These are phyloP conservation scores for Protomyces inundatus DNA, from an alignment of 1,139 yeast species.

Conservation along the genomic window DNA sequence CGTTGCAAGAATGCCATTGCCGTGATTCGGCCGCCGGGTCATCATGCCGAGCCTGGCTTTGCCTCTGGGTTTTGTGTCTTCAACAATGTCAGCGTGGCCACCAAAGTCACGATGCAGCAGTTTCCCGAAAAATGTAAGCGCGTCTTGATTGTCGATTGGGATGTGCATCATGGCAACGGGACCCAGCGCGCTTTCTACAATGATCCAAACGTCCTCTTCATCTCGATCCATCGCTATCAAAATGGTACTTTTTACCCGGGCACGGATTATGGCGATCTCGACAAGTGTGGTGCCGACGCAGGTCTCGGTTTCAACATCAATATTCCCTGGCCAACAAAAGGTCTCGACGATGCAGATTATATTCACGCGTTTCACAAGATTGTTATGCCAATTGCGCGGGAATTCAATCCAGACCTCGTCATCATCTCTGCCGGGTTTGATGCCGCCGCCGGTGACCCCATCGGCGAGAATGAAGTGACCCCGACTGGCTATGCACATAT, in stretches of 20 bases:
- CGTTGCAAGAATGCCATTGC: conserved; percentile 87
- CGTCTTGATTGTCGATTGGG: conserved; percentile 86
- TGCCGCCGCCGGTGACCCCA: conserved; percentile 97
- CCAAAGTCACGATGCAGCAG: conserved; percentile 69
- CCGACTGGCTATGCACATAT: conserved; percentile 95
- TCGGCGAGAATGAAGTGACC: conserved; percentile 95
- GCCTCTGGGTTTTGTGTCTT: conserved; percentile 97
- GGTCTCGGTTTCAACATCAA: conserved; percentile 81
- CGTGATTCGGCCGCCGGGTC: conserved; percentile 97
- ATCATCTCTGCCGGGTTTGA: conserved; percentile 92
- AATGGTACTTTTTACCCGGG: conserved; percentile 93
- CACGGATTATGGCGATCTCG: conserved; percentile 64
- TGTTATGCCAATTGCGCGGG: conserved; percentile 83
- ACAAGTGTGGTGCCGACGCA: conserved; percentile 72
- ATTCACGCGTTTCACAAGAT: conserved; percentile 83
- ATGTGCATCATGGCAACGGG: conserved; percentile 87
- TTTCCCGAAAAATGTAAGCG: conserved; percentile 85
- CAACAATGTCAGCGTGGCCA: conserved; percentile 96
- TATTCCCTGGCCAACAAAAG: conserved; percentile 90
- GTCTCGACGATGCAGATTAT: conserved; percentile 94
- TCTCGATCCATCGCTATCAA: conserved; percentile 88
- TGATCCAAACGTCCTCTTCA: conserved; percentile 84
- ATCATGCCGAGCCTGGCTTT: conserved; percentile 95
- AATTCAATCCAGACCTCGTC: conserved; percentile 87
- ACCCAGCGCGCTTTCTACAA: conserved; percentile 87